Base-by-base conservation (phyloP, 2,329 filamentous ascomycete species). In the Hymenoscyphus salicellus region DNA sequence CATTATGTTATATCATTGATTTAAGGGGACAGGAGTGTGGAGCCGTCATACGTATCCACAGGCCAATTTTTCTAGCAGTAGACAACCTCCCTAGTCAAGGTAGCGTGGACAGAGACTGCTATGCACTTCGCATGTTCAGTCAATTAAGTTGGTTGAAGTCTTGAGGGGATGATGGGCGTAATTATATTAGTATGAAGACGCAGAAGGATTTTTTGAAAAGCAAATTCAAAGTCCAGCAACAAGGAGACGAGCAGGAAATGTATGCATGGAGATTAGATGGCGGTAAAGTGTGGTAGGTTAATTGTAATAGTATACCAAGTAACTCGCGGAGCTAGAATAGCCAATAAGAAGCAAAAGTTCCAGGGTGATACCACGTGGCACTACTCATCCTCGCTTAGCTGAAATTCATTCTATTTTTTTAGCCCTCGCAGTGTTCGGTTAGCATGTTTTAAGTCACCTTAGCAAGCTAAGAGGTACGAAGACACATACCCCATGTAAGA, bases 381-480 rank as follows among this genome's bases (percentile, higher is more conserved):
- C 43, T 49, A 49, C 43, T 49, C n/a, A 23, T 49, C 43, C n/a
- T 49, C 43, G 17, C 43, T 49, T 49, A 49, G 43, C 43, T 49
- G 43, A 49, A 49, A 49, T 49, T 49, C 43, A 49, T 49, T 49
- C 43, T 49, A 49, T 49, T 49, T 23, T n/a, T 49, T 49, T 49
- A 49, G 43, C 43, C 43, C 43, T 49, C 20, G 43, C 43, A 49
- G 43, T 49, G 43, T 49, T 49, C 43, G 43, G 17, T 49, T 49
- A 49, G 43, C 20, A 49, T 11, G 3, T 20, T 49, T 49, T 49
- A 10, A 49, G 41, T 43, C 41, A 43, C 41, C 41, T 43, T 43
- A 43, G 41, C 5, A 43, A 43, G 41, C 41, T 43, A 43, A 49
- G 43, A 49, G n/a, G 17, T 49, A 49, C 43, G n/a, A 49, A 49